A percentile compares a stretch with the other conserved stretches of the same genome.
phyloP scores from a whole-genome alignment of 257 asterid genomes.

The Cruciata laevipes region DNA sequence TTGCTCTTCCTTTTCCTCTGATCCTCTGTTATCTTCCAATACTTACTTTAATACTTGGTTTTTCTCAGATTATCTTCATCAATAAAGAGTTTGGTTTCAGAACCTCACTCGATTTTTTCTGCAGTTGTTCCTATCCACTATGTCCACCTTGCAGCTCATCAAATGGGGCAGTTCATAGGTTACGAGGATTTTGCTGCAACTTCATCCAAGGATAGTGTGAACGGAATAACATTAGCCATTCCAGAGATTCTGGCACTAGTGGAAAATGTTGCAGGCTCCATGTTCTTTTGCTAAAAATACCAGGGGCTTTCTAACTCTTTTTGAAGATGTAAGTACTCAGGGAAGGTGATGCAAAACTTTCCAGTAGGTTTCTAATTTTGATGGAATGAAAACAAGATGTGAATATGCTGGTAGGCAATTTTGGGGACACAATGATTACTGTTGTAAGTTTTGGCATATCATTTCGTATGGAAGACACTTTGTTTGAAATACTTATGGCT shows the following conservation, averaged over 20 bases:
- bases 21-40: background rate
- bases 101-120: conserved; percentile 9
- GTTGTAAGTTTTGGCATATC: background rate
- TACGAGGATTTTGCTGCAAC: conserved; percentile 60
- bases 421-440: too few species aligned
- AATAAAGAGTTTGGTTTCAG: background rate
- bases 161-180: conserved; percentile 64
- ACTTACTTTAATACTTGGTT: conserved; percentile 13
- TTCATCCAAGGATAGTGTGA: conserved; percentile 36
- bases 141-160: conserved; percentile 92
- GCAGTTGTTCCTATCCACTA: conserved; percentile 84
- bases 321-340: conserved; percentile 23
- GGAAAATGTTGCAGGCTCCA: conserved; percentile 60
- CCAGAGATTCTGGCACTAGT: conserved; percentile 80
- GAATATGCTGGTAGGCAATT: too few species aligned
- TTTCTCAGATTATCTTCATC: background rate
- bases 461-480: too few species aligned
- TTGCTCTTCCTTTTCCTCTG: background rate
- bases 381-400: background rate
- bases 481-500: too few species aligned
- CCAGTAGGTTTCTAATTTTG: background rate
- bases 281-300: conserved; percentile 88
- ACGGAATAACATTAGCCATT: conserved; percentile 27
- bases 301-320: background rate
- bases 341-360: background rate